Evolutionary conservation across 768 basidiomycete species (phyloP).

Genomic region (Suillus tomentosus): DNA sequence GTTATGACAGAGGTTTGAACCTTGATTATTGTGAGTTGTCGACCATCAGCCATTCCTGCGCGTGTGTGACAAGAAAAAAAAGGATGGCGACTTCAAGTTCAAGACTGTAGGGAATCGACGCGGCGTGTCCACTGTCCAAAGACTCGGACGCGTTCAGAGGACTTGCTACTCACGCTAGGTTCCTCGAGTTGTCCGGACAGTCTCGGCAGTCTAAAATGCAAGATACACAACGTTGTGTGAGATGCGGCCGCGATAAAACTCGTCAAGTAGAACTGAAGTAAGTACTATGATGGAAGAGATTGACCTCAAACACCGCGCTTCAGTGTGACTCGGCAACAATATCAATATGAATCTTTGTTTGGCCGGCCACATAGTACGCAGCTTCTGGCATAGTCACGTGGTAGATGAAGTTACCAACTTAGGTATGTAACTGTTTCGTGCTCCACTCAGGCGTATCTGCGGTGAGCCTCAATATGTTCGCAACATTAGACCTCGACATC

Average conservation of each 20-base stretch:
- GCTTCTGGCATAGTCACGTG: background rate
- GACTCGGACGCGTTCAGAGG: background rate
- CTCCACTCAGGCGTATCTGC: background rate
- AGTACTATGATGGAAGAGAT: background rate
- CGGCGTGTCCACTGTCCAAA: background rate
- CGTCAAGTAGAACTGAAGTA: background rate
- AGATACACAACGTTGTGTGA: background rate
- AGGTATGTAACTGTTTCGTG: conserved; percentile 18
- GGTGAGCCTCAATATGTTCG: conserved; percentile 48
- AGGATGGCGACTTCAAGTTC: background rate
- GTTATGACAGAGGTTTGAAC: conserved; percentile 23
- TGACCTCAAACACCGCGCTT: background rate
- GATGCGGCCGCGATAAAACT: background rate
- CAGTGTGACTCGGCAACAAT: too few species aligned
- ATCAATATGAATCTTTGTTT: too few species aligned
- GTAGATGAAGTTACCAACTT: background rate
- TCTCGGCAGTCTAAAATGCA: background rate
- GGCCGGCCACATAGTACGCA: background rate
- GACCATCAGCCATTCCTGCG: conserved; percentile 37
- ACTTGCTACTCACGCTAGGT: background rate
- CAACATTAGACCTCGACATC: conserved; percentile 73
- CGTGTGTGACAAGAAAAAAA: background rate
- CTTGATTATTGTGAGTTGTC: conserved; percentile 48
- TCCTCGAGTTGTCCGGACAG: background rate
- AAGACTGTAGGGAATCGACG: background rate